phyloP scores from a whole-genome alignment of 345 rosid genomes.

The Nephelium lappaceum region DNA sequence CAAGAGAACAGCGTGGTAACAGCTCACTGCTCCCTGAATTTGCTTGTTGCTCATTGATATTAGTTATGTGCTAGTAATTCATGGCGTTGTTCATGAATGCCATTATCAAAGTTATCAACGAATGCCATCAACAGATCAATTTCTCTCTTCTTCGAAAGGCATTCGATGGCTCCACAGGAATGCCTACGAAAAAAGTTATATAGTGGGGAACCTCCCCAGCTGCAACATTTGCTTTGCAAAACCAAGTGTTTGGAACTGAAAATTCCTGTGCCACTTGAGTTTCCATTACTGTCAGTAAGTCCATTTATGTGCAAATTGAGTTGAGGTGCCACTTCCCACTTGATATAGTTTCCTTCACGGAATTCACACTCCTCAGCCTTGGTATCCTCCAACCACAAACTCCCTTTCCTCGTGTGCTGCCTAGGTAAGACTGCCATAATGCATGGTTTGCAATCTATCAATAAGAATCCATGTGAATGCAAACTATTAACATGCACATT shows the following conservation, averaged over 20 bases:
- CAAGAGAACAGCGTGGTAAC: not conserved
- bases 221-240: conserved; percentile 13
- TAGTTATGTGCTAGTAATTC: not conserved
- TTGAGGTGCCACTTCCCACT: not conserved
- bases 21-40: not conserved
- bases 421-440: not conserved
- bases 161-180: not conserved
- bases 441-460: conserved; percentile 15
- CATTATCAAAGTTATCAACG: not conserved
- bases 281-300: not conserved
- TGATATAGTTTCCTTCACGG: conserved; percentile 5
- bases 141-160: conserved; percentile 8
- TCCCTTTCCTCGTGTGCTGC: conserved; percentile 6
- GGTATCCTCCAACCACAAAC: conserved; percentile 14
- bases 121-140: not conserved
- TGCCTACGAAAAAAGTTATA: conserved; percentile 2
- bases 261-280: not conserved
- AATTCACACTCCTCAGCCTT: conserved; percentile 10
- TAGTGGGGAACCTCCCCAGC: conserved; percentile 6
- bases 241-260: not conserved
- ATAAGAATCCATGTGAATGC: not conserved
- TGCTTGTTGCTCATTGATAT: not conserved
- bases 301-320: not conserved
- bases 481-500: conserved; percentile 9
- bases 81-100: not conserved